These are phyloP conservation scores for Warburgia ugandensis DNA, from an alignment of 164 flowering plant genomes.

Conservation along the genomic window DNA sequence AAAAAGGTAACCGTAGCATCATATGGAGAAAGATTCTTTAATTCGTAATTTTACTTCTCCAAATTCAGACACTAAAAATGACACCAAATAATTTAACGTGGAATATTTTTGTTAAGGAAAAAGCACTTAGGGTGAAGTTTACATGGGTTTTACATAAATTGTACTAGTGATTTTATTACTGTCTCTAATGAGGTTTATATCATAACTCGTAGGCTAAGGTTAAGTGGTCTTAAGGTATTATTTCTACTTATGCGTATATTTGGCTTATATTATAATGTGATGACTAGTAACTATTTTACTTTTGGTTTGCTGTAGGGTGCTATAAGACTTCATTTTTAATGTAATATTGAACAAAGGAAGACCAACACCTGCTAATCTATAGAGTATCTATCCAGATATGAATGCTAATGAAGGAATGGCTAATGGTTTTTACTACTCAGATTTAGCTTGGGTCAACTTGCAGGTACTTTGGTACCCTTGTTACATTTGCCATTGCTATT, in stretches of 20 bases:
- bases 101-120: slow-evolving; percentile 32
- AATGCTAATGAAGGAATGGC: slow-evolving; percentile 57
- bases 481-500: not conserved
- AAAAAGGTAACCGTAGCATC: slow-evolving; percentile 57
- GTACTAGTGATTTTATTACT: slow-evolving; percentile 85
- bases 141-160: slow-evolving; percentile 44
- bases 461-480: slow-evolving; percentile 43
- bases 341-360: slow-evolving; percentile 60
- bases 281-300: not conserved
- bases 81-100: slow-evolving; percentile 21
- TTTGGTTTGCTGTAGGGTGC: slow-evolving; percentile 55
- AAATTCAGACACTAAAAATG: slow-evolving; percentile 32
- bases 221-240: slow-evolving; percentile 88
- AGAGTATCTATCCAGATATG: slow-evolving; percentile 34
- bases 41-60: slow-evolving; percentile 45
- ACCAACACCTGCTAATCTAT: slow-evolving; percentile 24
- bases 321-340: slow-evolving; percentile 79
- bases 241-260: not conserved
- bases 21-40: slow-evolving; percentile 40
- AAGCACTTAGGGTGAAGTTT: slow-evolving; percentile 43
- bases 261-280: not conserved
- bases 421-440: slow-evolving; percentile 75
- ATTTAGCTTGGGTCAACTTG: slow-evolving; percentile 74
- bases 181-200: slow-evolving; percentile 71
- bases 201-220: slow-evolving; percentile 80